phyloP scores from a whole-genome alignment of 352 stramenopile species.

The Globisporangium okanoganense region DNA sequence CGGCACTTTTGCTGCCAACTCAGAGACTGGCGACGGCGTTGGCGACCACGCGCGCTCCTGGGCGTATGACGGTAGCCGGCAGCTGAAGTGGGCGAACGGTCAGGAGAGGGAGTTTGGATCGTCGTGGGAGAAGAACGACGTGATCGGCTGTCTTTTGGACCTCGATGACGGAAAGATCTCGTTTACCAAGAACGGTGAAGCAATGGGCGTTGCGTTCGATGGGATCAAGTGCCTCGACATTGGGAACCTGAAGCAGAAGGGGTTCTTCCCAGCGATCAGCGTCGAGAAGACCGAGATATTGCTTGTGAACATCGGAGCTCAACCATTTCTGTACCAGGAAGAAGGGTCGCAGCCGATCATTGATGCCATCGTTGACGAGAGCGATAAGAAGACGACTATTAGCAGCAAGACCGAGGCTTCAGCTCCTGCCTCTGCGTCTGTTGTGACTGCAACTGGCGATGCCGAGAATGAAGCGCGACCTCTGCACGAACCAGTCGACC shows the following conservation, averaged over 20 bases:
- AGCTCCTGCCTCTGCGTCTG: background rate
- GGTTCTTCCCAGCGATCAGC: conserved; percentile 80
- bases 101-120: conserved; percentile 58
- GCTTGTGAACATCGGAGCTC: conserved; percentile 80
- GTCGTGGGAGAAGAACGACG: conserved; percentile 76
- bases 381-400: background rate
- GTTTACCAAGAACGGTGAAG: conserved; percentile 85
- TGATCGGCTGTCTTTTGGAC: conserved; percentile 88
- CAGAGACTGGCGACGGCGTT: conserved; percentile 82
- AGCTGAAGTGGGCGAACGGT: conserved; percentile 82
- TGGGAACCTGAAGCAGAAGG: conserved; percentile 17
- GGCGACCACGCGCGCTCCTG: conserved; percentile 89
- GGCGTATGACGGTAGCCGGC: conserved; percentile 86
- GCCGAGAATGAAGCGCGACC: background rate
- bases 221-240: conserved; percentile 29
- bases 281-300: conserved; percentile 81
- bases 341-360: conserved; percentile 44
- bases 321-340: conserved; percentile 57
- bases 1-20: conserved; percentile 69
- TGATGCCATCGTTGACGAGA: conserved; percentile 25
- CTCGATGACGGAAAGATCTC: conserved; percentile 60
- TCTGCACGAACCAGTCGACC: conserved; percentile 30
- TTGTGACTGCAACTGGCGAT: background rate
- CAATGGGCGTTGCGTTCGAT: conserved; percentile 57
- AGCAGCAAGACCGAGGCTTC: background rate